Conservation (phyloP, 768 basidiomycete species). For the Hebeloma cylindrosporum region DNA sequence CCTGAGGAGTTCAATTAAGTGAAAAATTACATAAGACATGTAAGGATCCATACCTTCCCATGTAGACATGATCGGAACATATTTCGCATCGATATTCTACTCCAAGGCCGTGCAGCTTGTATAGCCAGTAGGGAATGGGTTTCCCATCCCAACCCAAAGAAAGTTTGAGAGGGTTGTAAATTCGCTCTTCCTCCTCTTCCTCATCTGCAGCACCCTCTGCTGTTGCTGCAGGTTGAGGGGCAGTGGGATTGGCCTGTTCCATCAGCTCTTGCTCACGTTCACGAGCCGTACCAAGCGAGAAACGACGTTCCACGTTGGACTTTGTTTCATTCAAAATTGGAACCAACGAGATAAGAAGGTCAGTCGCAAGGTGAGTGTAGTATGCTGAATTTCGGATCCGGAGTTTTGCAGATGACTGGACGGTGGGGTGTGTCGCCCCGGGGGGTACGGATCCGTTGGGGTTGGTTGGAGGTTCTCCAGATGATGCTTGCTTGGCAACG, state of each 20-base stretch:
- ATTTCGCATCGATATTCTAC: slow-evolving; percentile 98
- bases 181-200: slow-evolving; percentile 93
- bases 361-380: slow-evolving; percentile 66
- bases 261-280: slow-evolving; percentile 93
- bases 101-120: slow-evolving; percentile 97
- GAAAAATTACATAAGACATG: slow-evolving; percentile 9
- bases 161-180: slow-evolving; percentile 97
- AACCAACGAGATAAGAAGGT: slow-evolving; percentile 64
- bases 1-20: slow-evolving; percentile 29
- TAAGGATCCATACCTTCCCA: slow-evolving; percentile 70
- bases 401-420: slow-evolving; percentile 41
- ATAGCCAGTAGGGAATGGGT: slow-evolving; percentile 98
- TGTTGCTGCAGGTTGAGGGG: slow-evolving; percentile 44
- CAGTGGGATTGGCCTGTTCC: slow-evolving; percentile 60
- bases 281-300: slow-evolving; percentile 95
- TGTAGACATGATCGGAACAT: slow-evolving; percentile 94
- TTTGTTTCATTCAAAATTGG: slow-evolving; percentile 84
- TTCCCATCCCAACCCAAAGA: slow-evolving; percentile 99
- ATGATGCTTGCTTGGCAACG: slow-evolving; percentile 65
- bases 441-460: slow-evolving; percentile 52
- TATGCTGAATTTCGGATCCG: slow-evolving; percentile 68
- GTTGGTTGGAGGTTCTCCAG: slow-evolving; percentile 47
- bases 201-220: slow-evolving; percentile 49
- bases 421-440: slow-evolving; percentile 24
- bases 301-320: slow-evolving; percentile 93